phyloP scores from a whole-genome alignment of 192 early-diverging fungal genomes.

The Piromyces finnis region DNA sequence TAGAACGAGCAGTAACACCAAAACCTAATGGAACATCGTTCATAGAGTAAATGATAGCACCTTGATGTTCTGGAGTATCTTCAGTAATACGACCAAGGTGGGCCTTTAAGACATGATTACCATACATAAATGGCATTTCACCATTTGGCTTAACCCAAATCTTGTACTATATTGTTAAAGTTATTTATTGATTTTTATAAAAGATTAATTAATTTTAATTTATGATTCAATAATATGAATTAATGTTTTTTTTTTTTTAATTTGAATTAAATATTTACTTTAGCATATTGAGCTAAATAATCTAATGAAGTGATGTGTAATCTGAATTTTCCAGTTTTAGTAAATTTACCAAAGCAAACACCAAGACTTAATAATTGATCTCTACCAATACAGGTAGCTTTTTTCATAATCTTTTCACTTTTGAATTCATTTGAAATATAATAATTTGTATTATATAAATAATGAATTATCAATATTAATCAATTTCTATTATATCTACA shows the following conservation, averaged over 20 bases:
- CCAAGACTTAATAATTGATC: conserved; percentile 81
- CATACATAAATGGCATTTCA: conserved; percentile 97
- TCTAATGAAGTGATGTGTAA: conserved; percentile 86
- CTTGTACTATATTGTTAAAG: conserved; percentile 54
- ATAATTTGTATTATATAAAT: too few species aligned
- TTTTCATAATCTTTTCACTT: conserved; percentile 81
- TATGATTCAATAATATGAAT: too few species aligned
- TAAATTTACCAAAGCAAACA: conserved; percentile 97
- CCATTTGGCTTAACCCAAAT: conserved; percentile 99
- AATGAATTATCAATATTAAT: too few species aligned
- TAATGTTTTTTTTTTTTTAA: too few species aligned
- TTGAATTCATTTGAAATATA: conserved; percentile 4
- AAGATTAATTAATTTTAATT: too few species aligned
- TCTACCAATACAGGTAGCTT: conserved; percentile 61
- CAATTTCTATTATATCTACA: too few species aligned
- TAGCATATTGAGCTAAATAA: conserved; percentile 85
- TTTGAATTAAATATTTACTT: conserved; percentile 17
- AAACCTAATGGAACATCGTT: conserved; percentile 87
- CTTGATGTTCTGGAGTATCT: conserved; percentile 95
- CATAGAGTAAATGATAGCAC: conserved; percentile 89
- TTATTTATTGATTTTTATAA: too few species aligned
- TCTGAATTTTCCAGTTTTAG: conserved; percentile 92
- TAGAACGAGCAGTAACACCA: conserved; percentile 88
- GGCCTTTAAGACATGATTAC: conserved; percentile 93
- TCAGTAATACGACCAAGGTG: conserved; percentile 94